Base-by-base conservation (phyloP, 345 rosid species). In the Arabidopsis suecica region DNA sequence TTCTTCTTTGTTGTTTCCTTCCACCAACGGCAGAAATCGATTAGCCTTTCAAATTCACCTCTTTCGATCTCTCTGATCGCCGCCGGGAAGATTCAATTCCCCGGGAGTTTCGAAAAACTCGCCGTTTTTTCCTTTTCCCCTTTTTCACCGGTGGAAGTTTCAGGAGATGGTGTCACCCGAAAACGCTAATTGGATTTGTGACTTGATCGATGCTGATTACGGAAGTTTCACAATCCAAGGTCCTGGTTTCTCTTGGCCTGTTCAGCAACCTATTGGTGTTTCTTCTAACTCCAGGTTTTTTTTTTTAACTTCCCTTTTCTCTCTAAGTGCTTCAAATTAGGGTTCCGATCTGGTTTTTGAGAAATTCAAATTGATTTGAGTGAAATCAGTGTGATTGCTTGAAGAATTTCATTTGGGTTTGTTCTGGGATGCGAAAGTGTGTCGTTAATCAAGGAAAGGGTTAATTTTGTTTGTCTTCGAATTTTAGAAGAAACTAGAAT, bases 191-290 rank as follows among this genome's bases (percentile, higher is more conserved):
- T 90, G 94, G 90, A 78, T 85, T 34, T 86, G 76, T 9, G 96
- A 88, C 55, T 34, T 88, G 81, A 90, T 91, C 70, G 97, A 94
- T 65, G 98, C 90, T 30, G 82, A 85, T 68, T 71, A 91, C 13
- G 88, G 89, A 59, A 78, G 81, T 40, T 89, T 86, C 80, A 78
- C 88, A 1, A 86, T 82, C 61, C 85, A 86, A 30, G 84, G 80
- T 67, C 61, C 89, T 11, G 88, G 84, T 0, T 94, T 91, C 84
- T 76, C 89, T 38, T 94, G 97, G 97, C 88, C 96, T 4, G 73
- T 77, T 7, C 76, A 56, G 14, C 97, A 82, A 71, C 84, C 87
- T 47, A 57, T 79, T 25, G 83, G 79, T 58, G 88, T 83, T 18
- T 79, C 93, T 44, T 56, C 98, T 33, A 81, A 85, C 68, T 85